Base-by-base conservation (phyloP, 345 rosid species). In the Firmiana major region DNA sequence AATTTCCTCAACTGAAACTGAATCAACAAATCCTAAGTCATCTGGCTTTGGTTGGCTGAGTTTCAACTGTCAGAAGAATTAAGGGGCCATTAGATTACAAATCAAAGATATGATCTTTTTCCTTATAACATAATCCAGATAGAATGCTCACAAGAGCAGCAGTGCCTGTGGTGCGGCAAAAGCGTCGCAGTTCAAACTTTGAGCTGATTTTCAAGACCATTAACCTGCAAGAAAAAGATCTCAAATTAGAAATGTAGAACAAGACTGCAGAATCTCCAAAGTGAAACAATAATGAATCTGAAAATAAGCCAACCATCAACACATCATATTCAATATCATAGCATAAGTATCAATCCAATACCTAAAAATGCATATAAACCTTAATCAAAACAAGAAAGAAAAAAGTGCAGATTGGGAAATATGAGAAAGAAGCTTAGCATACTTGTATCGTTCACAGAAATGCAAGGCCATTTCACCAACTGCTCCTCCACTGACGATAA, bases 391-490 rank as follows among this genome's bases (percentile, higher is more conserved):
- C 10, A 80, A 49, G 38, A 2, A 54, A 57, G 60, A 26, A 46
- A 3, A 74, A 13, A 45, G 4, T 17, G n/a, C 38, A 64, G 4
- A 63, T 45, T 60, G 5, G 31, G 73, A 73, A 11, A 26, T 10
- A 54, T 34, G 66, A 45, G 59, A 74, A n/a, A 46, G 42, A 53
- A 64, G 15, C 7, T 40, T 70, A 75, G 48, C 78, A 40, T 92
- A 97, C 99, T 92, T 97, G 90, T 92, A 97, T 75, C 98, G 99
- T 86, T 97, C 98, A 77, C 99, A 97, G 84, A 94, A 97, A 87
- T 97, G 99, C 78, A 97, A 84, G 40, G 99, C 99, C 98, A 97
- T 97, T 86, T 97, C 98, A 80, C 99, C 99, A 81, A 97, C 91
- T 40, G 98, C 83, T 79, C 89, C 97, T 24, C 99, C 99, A 46